Conservation (phyloP, 2,329 filamentous ascomycete genomes). For the Saccharata proteae region DNA sequence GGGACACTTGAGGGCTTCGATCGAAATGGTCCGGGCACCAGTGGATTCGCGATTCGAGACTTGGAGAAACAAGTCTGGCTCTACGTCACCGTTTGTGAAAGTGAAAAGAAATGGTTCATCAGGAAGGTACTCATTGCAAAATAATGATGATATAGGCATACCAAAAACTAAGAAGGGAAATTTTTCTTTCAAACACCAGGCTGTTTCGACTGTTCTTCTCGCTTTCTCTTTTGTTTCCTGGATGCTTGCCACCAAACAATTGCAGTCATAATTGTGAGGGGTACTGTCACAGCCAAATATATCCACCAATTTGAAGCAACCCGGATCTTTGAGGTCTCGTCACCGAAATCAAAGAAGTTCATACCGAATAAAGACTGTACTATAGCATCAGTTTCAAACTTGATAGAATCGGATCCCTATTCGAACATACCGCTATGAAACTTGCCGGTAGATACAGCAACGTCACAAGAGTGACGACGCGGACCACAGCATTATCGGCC, state of each 20-base stretch:
- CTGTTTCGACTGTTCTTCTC: not conserved
- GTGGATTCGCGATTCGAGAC: not conserved
- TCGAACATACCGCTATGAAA: conserved; percentile 4
- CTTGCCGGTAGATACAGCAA: conserved; percentile 4
- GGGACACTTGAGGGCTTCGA: not conserved
- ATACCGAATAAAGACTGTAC: conserved; percentile 3
- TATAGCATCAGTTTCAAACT: not conserved
- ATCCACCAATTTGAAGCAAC: conserved; percentile 2
- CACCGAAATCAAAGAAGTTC: conserved; percentile 5
- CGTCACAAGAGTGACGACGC: conserved; percentile 3
- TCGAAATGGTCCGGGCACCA: not conserved
- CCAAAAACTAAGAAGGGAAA: too few relatives aligned
- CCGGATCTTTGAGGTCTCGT: not conserved
- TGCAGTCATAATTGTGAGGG: conserved; percentile 3
- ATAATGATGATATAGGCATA: too few relatives aligned
- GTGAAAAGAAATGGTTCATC: not conserved
- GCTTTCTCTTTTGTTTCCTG: conserved; percentile 2
- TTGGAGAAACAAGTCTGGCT: not conserved
- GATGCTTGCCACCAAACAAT: conserved; percentile 4
- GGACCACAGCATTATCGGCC: conserved; percentile 2
- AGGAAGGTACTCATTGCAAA: too few relatives aligned
- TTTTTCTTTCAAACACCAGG: not conserved
- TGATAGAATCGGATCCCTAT: not conserved
- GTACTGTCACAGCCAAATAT: conserved; percentile 2
- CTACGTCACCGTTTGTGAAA: not conserved